Base-by-base conservation (phyloP, 352 stramenopile genomes). In the Globisporangium carolinianum region DNA sequence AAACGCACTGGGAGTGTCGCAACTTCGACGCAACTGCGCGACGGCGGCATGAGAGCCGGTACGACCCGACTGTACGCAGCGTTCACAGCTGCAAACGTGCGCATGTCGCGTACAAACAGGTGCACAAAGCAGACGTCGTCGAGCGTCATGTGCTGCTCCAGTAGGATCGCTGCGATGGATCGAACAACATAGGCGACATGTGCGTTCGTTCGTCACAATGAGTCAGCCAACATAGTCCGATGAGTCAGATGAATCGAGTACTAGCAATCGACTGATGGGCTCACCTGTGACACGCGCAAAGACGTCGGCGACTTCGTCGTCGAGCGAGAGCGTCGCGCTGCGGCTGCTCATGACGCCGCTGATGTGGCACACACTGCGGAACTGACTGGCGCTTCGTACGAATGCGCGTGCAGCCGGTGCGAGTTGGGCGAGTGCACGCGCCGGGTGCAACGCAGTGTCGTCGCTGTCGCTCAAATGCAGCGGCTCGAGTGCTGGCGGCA, bases 61-160 rank as follows among this genome's bases (percentile, higher is more conserved):
- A 99, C 98, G 57, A 90, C 94, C 52, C 81, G 74, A 67, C 83
- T 91, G 64, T 99, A 99, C 60, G 94, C 83, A 12, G 73, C 63
- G 69, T 99, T 99, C 53, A 99, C 87, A 17, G 73, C 77, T 4
- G 63, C 71, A 69, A 99, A 99, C 45, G 93, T 70, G 15, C 58
- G 67, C 82, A 99, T 99, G 71, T 98, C 79, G 8, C 79, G 81
- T 2, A 99, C 75, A 63, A 98, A 99, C 17, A 99, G 60, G 65
- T 99, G 95, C 15, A 98, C 94, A 71, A 98, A 98, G 52, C 96
- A 85, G 10, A 98, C 86, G 65, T 99, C 95, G 41, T 85, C 68
- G 41, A 97, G 58, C 3, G 72, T 75, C 73, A 89, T 79, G n/a
- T 57, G 42, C 55, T 32, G 24, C 24, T 88, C 57, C 15, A 57